Evolutionary conservation across 2,329 filamentous ascomycete species (phyloP).

Genomic region (Cordyceps cateniannulata): DNA sequence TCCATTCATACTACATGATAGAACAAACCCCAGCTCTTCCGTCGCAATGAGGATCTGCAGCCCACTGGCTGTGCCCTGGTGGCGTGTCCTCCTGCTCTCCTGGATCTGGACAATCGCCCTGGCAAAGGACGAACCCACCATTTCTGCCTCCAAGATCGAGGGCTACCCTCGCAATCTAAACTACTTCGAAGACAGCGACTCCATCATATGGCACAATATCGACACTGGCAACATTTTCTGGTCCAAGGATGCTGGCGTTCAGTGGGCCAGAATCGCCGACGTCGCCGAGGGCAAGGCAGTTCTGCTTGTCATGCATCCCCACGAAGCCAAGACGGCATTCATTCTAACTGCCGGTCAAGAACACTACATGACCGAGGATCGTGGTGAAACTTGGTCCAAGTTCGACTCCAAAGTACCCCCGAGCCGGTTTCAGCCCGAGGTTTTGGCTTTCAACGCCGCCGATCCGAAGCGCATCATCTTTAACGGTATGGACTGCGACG

Average conservation of each 20-base stretch:
- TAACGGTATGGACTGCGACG: constrained; percentile 64
- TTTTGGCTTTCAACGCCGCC: constrained; percentile 72
- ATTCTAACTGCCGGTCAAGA: constrained; percentile 61
- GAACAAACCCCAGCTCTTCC: constrained; percentile 23
- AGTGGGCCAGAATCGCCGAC: constrained; percentile 62
- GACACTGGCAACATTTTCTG: constrained; percentile 62
- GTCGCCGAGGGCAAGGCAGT: constrained; percentile 57
- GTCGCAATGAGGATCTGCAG: constrained; percentile 50
- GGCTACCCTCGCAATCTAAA: constrained; percentile 62
- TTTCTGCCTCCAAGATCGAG: constrained; percentile 60
- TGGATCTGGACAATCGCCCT: constrained; percentile 32
- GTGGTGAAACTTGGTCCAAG: constrained; percentile 71
- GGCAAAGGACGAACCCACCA: constrained; percentile 59
- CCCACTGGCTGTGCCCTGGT: constrained; percentile 37
- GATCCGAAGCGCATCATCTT: constrained; percentile 84
- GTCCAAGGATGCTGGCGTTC: constrained; percentile 72
- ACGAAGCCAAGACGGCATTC: constrained; percentile 72
- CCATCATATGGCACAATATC: constrained; percentile 67
- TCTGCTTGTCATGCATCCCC: constrained; percentile 69
- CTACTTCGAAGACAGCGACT: constrained; percentile 88
- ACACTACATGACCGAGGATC: constrained; percentile 81
- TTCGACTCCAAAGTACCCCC: constrained; percentile 60
- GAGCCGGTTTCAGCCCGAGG: constrained; percentile 42
- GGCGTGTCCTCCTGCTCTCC: constrained; percentile 47
- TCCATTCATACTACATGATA: constrained; percentile 32